Percentiles rank a stretch among this genome's conserved stretches.
Conservation (phyloP, 1,139 yeast species). For the Magnusiomyces paraingens region DNA sequence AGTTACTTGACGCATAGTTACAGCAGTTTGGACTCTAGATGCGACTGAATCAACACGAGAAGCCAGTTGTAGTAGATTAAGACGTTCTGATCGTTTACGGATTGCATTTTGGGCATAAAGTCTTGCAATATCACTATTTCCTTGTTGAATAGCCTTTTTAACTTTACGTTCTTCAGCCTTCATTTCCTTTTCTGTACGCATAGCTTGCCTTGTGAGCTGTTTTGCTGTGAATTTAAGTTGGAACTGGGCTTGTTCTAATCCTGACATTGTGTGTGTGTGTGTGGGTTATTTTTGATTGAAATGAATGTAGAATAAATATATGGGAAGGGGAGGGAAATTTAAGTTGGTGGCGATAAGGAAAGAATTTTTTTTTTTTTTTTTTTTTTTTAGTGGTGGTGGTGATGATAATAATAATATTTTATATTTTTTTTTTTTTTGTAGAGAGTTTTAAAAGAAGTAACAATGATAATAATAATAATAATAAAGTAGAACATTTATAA, state of each 20-base stretch:
- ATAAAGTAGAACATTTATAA: no score
- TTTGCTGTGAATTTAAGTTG: constrained; percentile 73
- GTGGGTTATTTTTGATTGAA: no score
- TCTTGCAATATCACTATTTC: constrained; percentile 88
- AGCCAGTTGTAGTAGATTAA: constrained; percentile 73
- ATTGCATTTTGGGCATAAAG: constrained; percentile 95
- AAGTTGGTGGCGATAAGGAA: no score
- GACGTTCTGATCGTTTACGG: constrained; percentile 80
- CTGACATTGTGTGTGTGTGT: constrained; percentile 11
- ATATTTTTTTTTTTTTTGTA: no score
- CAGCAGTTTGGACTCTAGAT: constrained; percentile 93
- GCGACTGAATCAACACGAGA: constrained; percentile 95
- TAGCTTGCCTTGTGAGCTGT: constrained; percentile 83
- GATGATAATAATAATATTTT: no score
- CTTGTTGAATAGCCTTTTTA: constrained; percentile 77
- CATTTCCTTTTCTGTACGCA: constrained; percentile 87
- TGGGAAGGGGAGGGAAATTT: no score
- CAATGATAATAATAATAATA: no score
- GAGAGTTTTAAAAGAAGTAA: no score
- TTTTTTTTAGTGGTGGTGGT: no score
- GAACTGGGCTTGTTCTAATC: constrained; percentile 16
- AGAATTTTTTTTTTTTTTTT: no score
- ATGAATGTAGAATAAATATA: no score
- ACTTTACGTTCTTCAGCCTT: constrained; percentile 79
- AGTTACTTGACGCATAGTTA: constrained; percentile 90